Base-by-base conservation (phyloP, 345 rosid species). In the Moricandia moricandioides region DNA sequence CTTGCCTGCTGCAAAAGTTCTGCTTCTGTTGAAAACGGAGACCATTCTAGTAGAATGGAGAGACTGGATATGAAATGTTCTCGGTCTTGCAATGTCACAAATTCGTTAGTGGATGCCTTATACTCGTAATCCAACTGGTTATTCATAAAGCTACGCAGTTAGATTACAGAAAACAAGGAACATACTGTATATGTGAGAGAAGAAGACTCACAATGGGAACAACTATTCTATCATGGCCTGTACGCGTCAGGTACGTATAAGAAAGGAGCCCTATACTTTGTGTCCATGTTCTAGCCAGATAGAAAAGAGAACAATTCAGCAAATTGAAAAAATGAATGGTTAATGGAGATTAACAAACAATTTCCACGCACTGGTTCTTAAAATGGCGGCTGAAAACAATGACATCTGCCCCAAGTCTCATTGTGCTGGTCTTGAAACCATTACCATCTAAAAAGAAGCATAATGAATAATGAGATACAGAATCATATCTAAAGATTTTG, bases 321-420 rank as follows among this genome's bases (percentile, higher is more conserved):
- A 43, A 31, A 73, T 4, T 37, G 39, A 9, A 55, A 55, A 54
- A 47, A 11, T 14, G 3, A 30, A 47, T n/a, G 16, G 13, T 45
- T 45, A 45, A 5, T 45, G 16, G 52, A n/a, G 17, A n/a, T 13
- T 51, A 47, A 47, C 11, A n/a, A 69, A 18, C 51, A 71, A 52
- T 9, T 47, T 51, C 78, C 72, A 73, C 91, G 70, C 74, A 95
- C 99, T 91, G 83, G 47, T 92, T 68, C 54, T 78, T 73, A 61
- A 67, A 7, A 79, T 84, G 86, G 72, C 97, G 86, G 82, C 91
- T 94, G 86, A 94, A 90, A 74, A 94, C 95, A 35, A 94, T 82
- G 57, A 86, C 98, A 82, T 91, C 98, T 61, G 93, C 97, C 75
- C 98, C 97, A 74, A 94, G 96, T 82, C 98, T 86, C 96, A 90